Base-by-base conservation (phyloP, 192 early-diverging fungal species). In the Backusella tarrabulga region DNA sequence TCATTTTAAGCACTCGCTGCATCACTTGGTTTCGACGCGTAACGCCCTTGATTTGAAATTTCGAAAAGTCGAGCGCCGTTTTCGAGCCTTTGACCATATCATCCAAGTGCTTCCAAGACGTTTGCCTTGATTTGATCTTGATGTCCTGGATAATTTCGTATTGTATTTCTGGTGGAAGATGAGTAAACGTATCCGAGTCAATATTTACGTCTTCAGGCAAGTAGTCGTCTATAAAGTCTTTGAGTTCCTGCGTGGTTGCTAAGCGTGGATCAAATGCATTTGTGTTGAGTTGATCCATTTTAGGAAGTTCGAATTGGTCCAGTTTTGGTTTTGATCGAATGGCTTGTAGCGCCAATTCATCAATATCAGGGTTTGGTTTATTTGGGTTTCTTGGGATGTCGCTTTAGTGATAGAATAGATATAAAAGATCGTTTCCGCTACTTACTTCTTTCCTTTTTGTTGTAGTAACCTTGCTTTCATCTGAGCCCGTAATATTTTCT, bases 71-170 rank as follows among this genome's bases (percentile, higher is more conserved):
- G 56, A 93, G 76, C 0, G 95, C 87, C 1, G 88, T 95, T 11
- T 87, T 83, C n/a, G 94, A 88, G 3, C 86, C 85, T 40, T 86
- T 75, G 2, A 75, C 41, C 93, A 99, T 95, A 44, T 88, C 81
- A 68, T 90, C 85, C 6, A 96, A 84, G 5, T 93, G 88, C 17
- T 88, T 85, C 76, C 89, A 91, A 14, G 93, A 92, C 0, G 95
- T 92, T 73, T 93, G 90, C 1, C 98, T 88, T 6, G 93, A 94
- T 46, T 90, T 90, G 12, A 88, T 82, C 72, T 96, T 96, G 17
- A 97, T 86, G 40, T 95, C 95, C n/a, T 93, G 87, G 29, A 99
- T 89, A 52, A 99, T 88, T 79, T 99, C 96, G 81, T 98, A 95
- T 83, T 99, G 98, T 19, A 92, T 81, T 74, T 97, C 95, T 0